phyloP scores from a whole-genome alignment of 208 protist genomes.

The Porcisia deanei region DNA sequence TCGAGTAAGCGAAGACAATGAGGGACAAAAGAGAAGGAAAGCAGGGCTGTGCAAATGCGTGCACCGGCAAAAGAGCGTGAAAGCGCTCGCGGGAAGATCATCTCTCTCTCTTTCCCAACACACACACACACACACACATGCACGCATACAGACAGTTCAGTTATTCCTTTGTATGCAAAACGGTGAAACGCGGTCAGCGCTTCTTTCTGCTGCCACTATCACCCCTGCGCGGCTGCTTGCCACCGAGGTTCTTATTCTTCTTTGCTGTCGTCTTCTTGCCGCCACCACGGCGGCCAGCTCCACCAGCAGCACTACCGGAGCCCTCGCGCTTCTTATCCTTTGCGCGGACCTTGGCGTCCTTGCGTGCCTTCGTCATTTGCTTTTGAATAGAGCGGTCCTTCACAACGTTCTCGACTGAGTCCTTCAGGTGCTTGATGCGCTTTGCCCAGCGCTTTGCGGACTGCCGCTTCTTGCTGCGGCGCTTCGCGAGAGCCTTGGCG shows the following conservation, averaged over 20 bases:
- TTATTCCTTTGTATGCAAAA: not conserved
- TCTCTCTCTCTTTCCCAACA: not conserved
- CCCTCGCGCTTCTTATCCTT: slow-evolving; percentile 31
- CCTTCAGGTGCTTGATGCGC: slow-evolving; percentile 54
- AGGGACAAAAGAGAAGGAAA: not conserved
- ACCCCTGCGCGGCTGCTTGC: slow-evolving; percentile 9
- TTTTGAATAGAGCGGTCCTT: slow-evolving; percentile 48
- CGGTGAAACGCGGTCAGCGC: slow-evolving; percentile 3
- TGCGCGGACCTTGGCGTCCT: slow-evolving; percentile 28
- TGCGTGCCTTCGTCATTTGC: slow-evolving; percentile 37
- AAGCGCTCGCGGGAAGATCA: no score
- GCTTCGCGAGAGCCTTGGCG: slow-evolving; percentile 68
- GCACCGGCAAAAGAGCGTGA: no score
- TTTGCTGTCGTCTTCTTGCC: slow-evolving; percentile 16
- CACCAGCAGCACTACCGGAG: not conserved
- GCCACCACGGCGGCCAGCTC: not conserved
- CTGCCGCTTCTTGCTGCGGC: slow-evolving; percentile 76
- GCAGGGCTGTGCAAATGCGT: no score
- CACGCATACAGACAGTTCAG: not conserved
- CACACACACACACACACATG: not conserved
- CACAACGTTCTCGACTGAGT: slow-evolving; percentile 76
- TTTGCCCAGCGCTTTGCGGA: slow-evolving; percentile 81
- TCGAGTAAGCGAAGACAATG: not conserved
- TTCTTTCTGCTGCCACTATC: not conserved
- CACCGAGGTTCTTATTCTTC: slow-evolving; percentile 12